phyloP scores from a whole-genome alignment of 306 rosid species.

The Castanospermum australe region DNA sequence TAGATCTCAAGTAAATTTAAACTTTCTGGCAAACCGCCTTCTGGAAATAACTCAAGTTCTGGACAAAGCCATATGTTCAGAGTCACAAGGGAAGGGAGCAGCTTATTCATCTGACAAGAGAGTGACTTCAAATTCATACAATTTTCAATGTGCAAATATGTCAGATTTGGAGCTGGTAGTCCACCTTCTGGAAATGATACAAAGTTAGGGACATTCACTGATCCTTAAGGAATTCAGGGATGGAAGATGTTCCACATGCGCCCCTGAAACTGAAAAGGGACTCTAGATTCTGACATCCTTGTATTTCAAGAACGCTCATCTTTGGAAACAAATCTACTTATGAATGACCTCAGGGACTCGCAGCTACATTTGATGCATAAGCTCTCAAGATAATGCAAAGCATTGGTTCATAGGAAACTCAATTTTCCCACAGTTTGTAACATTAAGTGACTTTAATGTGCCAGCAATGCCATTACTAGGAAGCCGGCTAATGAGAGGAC shows the following conservation, averaged over 20 bases:
- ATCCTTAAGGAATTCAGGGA: not conserved
- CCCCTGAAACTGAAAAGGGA: not conserved
- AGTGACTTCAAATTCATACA: constrained; percentile 2
- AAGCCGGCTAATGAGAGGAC: not conserved
- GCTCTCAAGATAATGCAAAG: not conserved
- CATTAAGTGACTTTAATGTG: not conserved
- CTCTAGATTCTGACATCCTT: constrained; percentile 11
- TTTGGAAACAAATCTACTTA: not conserved
- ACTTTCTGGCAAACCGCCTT: constrained; percentile 18
- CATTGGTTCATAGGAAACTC: not conserved
- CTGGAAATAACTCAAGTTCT: constrained; percentile 23
- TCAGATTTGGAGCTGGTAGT: not conserved
- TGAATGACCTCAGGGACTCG: not conserved
- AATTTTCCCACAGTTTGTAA: not conserved
- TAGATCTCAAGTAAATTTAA: not conserved
- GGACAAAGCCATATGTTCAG: not conserved
- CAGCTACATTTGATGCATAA: not conserved
- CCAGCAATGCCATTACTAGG: not conserved
- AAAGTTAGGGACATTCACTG: not conserved
- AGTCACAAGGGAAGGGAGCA: constrained; percentile 19
- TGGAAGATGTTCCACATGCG: not conserved
- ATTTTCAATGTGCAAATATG: not conserved
- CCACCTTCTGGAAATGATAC: constrained; percentile 2
- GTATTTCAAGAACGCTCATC: not conserved
- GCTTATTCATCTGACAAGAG: not conserved